Base-by-base conservation (phyloP, 2,329 filamentous ascomycete genomes). In the Venturia aucupariae region DNA sequence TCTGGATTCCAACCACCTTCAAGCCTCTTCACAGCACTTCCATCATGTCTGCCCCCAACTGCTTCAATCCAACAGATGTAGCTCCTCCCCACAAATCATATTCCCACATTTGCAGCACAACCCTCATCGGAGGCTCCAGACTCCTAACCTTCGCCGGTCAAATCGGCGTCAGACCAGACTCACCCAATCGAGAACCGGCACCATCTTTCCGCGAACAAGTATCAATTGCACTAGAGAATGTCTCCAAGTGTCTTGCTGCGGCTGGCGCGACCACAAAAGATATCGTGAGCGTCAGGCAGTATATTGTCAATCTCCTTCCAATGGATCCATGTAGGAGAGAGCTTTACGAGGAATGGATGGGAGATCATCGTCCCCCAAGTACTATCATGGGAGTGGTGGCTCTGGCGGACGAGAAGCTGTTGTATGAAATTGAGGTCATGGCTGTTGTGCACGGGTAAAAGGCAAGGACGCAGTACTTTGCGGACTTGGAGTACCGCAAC, bases 61-160 rank as follows among this genome's bases (percentile, higher is more conserved):
- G 48, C 48, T 54, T 32, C 10, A 54, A 30, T 54, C 48, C 48
- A 30, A 8, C 24, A 32, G 48, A 54, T 32, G 48, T 54, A 22
- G 48, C 48, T 22, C 48, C 48, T 54, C 48, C 24, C 32, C 48
- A 30, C 24, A 54, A 54, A 13, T 54, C 48, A 54, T 54, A 54
- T 24, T 54, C 48, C 17, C 48, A 54, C 27, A 32, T 54, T 17
- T 54, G 48, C 13, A 54, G 48, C 24, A 54, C 48, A 6, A 54
- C 48, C 8, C 27, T 54, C 24, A 54, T 54, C 11, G 48, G 48
- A 32, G 48, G 48, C 48, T 54, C 57, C 22, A 60, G 19, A 30
- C 61, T 69, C 22, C 63, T 69, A 17, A 68, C 67, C 15, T 67
- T 69, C 64, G 68, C 68, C 7, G 68, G 68, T 6, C 68, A 69